Conservation (phyloP, 352 stramenopile species). For the Phytophthora pini region DNA sequence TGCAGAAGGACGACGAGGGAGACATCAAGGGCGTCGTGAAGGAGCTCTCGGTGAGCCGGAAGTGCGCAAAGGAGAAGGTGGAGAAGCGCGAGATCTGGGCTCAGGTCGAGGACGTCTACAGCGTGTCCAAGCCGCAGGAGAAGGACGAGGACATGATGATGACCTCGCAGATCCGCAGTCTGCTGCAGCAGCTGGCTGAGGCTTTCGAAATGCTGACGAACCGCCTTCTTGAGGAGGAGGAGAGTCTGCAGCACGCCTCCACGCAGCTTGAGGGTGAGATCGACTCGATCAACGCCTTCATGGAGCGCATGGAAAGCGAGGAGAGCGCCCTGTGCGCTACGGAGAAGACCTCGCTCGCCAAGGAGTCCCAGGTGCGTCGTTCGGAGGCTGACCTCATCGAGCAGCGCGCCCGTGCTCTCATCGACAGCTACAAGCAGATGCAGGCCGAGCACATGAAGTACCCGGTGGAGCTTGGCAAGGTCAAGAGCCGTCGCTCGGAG, state of each 20-base stretch:
- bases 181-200: constrained; percentile 86
- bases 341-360: constrained; percentile 86
- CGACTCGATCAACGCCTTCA: constrained; percentile 89
- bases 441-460: constrained; percentile 88
- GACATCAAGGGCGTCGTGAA: constrained; percentile 81
- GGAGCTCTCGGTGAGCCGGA: constrained; percentile 66
- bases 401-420: constrained; percentile 80
- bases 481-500: constrained; percentile 79
- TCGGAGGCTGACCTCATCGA: constrained; percentile 85
- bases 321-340: constrained; percentile 83
- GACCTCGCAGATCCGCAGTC: constrained; percentile 88
- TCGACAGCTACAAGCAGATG: constrained; percentile 92
- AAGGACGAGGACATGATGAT: constrained; percentile 94
- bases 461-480: constrained; percentile 79
- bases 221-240: constrained; percentile 84
- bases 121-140: constrained; percentile 79
- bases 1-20: constrained; percentile 85
- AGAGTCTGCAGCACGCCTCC: constrained; percentile 84
- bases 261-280: constrained; percentile 86
- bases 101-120: constrained; percentile 87
- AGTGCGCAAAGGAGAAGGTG: constrained; percentile 76
- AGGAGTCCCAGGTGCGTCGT: constrained; percentile 84
- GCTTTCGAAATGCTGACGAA: constrained; percentile 91
- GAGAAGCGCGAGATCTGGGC: constrained; percentile 89
- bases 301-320: constrained; percentile 91